Base-by-base conservation (phyloP, 192 early-diverging fungal genomes). In the Chytriomyces sp. region DNA sequence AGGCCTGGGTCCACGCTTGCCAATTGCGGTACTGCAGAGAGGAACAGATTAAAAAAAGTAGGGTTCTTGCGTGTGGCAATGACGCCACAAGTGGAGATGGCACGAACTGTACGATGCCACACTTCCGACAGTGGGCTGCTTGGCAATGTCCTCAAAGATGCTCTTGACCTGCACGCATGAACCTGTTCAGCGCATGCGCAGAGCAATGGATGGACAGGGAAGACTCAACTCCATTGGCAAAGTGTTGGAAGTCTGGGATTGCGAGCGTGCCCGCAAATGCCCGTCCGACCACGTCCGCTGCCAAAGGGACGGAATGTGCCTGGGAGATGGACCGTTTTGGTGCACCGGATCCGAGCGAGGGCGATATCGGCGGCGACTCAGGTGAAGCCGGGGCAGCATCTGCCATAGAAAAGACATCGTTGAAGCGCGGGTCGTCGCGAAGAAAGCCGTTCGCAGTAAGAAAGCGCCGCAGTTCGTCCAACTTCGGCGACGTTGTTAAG, bases 191-290 rank as follows among this genome's bases (percentile, higher is more conserved):
- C 55, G 17, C 55, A 57, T 12, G 55, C 30, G 19, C n/a, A 57
- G 30, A 57, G 30, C 55, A 17, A 28, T 40, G 55, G 28, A 57
- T 12, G 17, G 28, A 57, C 12, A 30, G 17, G 28, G 30, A 26
- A 22, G 38, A n/a, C 39, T n/a, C n/a, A n/a, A 72, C 59, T 44
- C 44, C 36, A 17, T 38, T 31, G n/a, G 36, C 39, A 30, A 72
- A 72, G 14, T 33, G 34, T 37, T 33, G 58, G 38, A 75, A 72
- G 33, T 75, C 73, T 4, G 73, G 73, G 31, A 75, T 69, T 19
- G 67, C 68, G 12, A 75, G 28, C 4, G 26, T 72, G 7, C 73
- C 73, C 34, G 37, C 41, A 25, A 65, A 65, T 25, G 64, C 64
- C 28, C 64, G 33, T 10, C 40, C 59, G 3, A 73, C 40, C 22